Base-by-base conservation (phyloP, 1,284 basidiomycete species). In the Paramarasmius palmivorus region DNA sequence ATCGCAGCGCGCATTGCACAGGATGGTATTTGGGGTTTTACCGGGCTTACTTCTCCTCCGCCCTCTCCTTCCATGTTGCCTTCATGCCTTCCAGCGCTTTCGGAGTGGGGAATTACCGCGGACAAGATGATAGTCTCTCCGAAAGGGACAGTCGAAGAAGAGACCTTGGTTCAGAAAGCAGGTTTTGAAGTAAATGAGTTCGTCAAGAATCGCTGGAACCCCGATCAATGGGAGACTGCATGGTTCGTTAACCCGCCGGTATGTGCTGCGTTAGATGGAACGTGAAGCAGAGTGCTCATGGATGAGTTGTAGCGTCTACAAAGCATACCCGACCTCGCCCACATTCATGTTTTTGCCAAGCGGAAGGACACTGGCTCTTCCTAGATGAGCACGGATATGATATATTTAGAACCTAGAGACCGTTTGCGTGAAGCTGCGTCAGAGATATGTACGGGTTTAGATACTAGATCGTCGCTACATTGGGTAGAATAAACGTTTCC, bases 201-300 rank as follows among this genome's bases (percentile, higher is more conserved):
- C 66, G 78, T 93, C 26, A 74, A 69, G 64, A 72, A 72, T 40
- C 71, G 81, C 48, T 93, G 90, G 90, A 62, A 62, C 14, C 87
- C 88, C 62, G 65, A 64, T 9, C 77, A 80, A 25, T 93, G 88
- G 87, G 90, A 93, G 68, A 90, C 89, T 0, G 87, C 87, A 2
- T 93, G 90, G 90, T 92, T 91, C 64, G 86, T 91, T 26, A 92
- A 92, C 64, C 90, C 90, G 41, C 87, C 86, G 40, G 90, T 90
- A 45, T 42, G 53, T 14, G 2, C 17, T 8, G 5, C 58, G 15
- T 23, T 29, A 32, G 34, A 12, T 15, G 19, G 14, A 22, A 49
- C 22, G n/a, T 14, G 7, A 26, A 22, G 19, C n/a, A n/a, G n/a
- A n/a, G 29, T 22, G 15, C 25, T 29, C 14, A 29, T 52, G 40